These are phyloP conservation scores for Diddensiella santjacobensis DNA, from an alignment of 805 yeast species.

Conservation along the genomic window DNA sequence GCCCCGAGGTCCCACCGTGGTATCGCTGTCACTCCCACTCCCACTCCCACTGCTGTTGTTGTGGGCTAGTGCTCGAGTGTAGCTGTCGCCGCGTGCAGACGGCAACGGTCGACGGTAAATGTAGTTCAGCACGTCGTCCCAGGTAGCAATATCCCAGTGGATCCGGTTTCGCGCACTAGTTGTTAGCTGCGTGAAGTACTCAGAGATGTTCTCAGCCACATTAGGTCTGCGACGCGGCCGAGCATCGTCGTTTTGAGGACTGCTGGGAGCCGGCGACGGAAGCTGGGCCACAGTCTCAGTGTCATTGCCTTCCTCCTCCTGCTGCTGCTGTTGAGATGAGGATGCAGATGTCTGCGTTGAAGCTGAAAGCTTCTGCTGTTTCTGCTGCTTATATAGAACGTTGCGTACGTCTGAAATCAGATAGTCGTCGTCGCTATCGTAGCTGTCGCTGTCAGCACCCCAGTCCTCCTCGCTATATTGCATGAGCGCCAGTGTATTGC, in stretches of 20 bases:
- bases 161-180: conserved; percentile 19
- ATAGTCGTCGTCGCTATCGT: conserved; percentile 26
- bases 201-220: conserved; percentile 20
- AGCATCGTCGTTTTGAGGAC: neutral
- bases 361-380: neutral
- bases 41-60: neutral
- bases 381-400: neutral
- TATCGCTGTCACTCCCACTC: conserved; percentile 21
- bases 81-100: neutral
- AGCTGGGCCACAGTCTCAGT: conserved; percentile 22
- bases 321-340: neutral
- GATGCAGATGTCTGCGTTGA: neutral
- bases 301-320: conserved; percentile 18
- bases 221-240: neutral
- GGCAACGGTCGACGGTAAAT: conserved; percentile 9
- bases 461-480: conserved; percentile 1
- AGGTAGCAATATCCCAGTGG: conserved; percentile 19
- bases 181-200: conserved; percentile 17
- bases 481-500: neutral
- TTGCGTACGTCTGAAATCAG: conserved; percentile 4
- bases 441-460: conserved; percentile 20
- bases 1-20: conserved; percentile 16
- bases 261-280: neutral
- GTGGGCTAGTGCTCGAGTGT: neutral
- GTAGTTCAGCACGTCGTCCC: conserved; percentile 23